Percentiles rank a stretch among this genome's conserved stretches.
Evolutionary conservation across 2,329 filamentous ascomycete genomes (phyloP).

Genomic region (Furcasterigmium sp.): DNA sequence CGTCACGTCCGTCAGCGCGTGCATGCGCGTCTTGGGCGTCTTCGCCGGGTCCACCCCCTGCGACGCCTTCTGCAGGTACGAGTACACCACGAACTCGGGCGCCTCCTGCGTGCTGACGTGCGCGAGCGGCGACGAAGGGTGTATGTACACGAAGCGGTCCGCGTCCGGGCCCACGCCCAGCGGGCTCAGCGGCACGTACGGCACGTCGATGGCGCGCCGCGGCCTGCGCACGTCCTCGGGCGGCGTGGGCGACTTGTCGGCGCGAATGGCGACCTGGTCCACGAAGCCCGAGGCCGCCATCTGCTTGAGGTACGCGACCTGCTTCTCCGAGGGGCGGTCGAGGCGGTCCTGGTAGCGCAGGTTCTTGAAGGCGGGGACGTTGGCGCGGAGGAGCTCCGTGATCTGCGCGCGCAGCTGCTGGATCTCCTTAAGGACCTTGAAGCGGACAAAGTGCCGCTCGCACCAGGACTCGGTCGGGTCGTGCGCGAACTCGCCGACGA

Average conservation of each 20-base stretch:
- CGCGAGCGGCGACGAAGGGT: conserved; percentile 78
- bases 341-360: conserved; percentile 51
- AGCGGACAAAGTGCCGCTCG: conserved; percentile 75
- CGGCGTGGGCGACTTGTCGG: conserved; percentile 74
- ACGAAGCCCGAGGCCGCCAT: conserved; percentile 90
- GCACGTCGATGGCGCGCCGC: conserved; percentile 82
- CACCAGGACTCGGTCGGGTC: conserved; percentile 71
- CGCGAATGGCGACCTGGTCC: conserved; percentile 89
- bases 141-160: conserved; percentile 75
- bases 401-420: conserved; percentile 79
- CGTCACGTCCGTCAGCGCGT: conserved; percentile 75
- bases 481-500: conserved; percentile 81
- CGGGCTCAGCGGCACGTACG: conserved; percentile 81
- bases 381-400: conserved; percentile 70
- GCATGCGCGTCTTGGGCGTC: conserved; percentile 74
- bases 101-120: conserved; percentile 65
- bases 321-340: conserved; percentile 56
- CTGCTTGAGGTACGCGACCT: conserved; percentile 78
- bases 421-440: conserved; percentile 83
- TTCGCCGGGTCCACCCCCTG: conserved; percentile 48
- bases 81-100: conserved; percentile 84
- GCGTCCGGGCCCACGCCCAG: conserved; percentile 40
- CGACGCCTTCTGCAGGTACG: conserved; percentile 69
- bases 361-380: conserved; percentile 62
- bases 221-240: conserved; percentile 65